Evolutionary conservation across 2,329 filamentous ascomycete genomes (phyloP), one percentile per base, ranked within the genome.

Genomic region (Cytospora piceae): DNA sequence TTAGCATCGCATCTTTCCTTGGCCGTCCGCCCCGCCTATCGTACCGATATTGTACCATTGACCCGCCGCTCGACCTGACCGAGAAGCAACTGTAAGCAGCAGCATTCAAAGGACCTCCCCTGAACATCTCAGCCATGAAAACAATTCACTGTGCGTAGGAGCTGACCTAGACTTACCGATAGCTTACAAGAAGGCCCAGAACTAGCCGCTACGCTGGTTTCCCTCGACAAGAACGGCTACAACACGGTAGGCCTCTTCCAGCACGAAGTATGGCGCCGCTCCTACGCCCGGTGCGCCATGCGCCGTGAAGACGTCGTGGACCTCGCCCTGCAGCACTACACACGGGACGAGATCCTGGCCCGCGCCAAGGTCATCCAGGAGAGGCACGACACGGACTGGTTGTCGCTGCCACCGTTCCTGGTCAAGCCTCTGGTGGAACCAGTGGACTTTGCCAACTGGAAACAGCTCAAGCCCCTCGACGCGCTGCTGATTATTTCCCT

Each of bases 261-360:
- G 24, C 69, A 72, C 8, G 68, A 69, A 1, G 74, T 68, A 55
- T 57, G 49, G 49, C 22, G 27, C 22, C 60, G 46, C 2, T 42
- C 49, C 2, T 75, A 72, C 70, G 53, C 72, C 22, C 69, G 69
- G 7, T 72, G 73, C 29, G 69, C 72, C 20, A 70, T 69, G 0
- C 62, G 60, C 5, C 71, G 75, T n/a, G 76, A 77, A 67, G 75
- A 77, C n/a, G 71, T 77, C 24, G 70, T 77, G 12, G 75, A 77
- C 65, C 68, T 77, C 32, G 72, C 75, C 4, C 62, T 77, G 1
- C 72, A 72, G 2, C 66, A 72, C 12, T 75, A 76, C 53, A 73
- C 72, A 0, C 69, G 70, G 31, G 74, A 77, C 20, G 75, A 77
- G 63, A 70, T 70, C 37, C 59, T 70, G 27, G 61, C 46, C 11